Percentiles rank a stretch among this genome's conserved stretches.
These are phyloP conservation scores for Gelatoporia subvermispora DNA, from an alignment of 768 basidiomycete species.

Conservation along the genomic window DNA sequence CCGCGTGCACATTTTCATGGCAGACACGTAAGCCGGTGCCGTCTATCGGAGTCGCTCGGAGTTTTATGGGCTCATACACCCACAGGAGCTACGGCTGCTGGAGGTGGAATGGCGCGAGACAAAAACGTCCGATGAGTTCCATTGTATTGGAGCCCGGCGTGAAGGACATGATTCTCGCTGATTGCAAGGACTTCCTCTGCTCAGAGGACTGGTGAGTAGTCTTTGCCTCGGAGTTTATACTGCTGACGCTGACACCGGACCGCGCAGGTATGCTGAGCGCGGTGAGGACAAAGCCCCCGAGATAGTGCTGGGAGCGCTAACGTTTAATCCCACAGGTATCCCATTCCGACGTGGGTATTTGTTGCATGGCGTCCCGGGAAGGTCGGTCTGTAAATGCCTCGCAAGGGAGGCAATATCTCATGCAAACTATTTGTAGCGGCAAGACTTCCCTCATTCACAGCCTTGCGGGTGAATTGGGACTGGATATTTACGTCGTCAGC, in stretches of 20 bases:
- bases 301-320: neutral
- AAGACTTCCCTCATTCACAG: slow-evolving; percentile 87
- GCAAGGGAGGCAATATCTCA: slow-evolving; percentile 11
- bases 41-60: slow-evolving; percentile 11
- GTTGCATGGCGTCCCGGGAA: slow-evolving; percentile 81
- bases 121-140: slow-evolving; percentile 90
- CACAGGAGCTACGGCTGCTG: slow-evolving; percentile 67
- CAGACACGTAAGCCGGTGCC: slow-evolving; percentile 66
- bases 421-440: slow-evolving; percentile 44
- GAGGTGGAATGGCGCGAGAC: slow-evolving; percentile 85
- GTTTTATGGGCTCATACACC: slow-evolving; percentile 6
- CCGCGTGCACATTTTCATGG: slow-evolving; percentile 84
- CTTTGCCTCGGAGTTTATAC: slow-evolving; percentile 15
- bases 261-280: slow-evolving; percentile 79
- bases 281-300: slow-evolving; percentile 41
- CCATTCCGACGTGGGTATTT: slow-evolving; percentile 86
- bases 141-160: slow-evolving; percentile 87
- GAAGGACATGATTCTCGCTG: slow-evolving; percentile 84
- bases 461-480: slow-evolving; percentile 74
- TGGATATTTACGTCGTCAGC: slow-evolving; percentile 90
- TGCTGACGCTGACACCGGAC: slow-evolving; percentile 2
- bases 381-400: slow-evolving; percentile 35
- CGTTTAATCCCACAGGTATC: slow-evolving; percentile 50
- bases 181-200: slow-evolving; percentile 79
- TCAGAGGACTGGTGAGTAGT: slow-evolving; percentile 80